These are phyloP conservation scores for Hysterium pulicare DNA, from an alignment of 2,329 filamentous ascomycete genomes.

Conservation along the genomic window DNA sequence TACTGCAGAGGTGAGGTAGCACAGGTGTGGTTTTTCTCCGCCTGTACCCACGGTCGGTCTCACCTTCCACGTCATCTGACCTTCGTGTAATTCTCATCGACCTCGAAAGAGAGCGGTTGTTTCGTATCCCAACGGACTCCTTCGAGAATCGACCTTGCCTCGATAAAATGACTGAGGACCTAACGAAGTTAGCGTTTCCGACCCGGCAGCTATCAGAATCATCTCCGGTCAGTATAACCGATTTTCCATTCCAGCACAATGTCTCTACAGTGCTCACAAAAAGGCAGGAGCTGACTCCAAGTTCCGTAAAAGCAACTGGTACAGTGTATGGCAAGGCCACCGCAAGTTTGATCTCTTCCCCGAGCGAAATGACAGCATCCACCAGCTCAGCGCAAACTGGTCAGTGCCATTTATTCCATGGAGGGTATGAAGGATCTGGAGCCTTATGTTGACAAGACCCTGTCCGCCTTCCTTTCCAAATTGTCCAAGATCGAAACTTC, in stretches of 20 bases:
- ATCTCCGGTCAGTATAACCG: too few species aligned
- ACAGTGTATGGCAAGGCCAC: constrained; percentile 38
- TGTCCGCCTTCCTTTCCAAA: neutral
- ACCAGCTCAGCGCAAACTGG: constrained; percentile 17
- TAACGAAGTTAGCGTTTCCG: constrained; percentile 17
- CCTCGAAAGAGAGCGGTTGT: too few species aligned
- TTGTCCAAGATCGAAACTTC: neutral
- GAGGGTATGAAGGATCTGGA: constrained; percentile 3
- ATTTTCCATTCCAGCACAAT: too few species aligned
- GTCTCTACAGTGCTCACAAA: too few species aligned
- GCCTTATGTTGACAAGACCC: neutral
- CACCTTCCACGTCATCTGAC: too few species aligned
- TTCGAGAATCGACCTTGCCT: too few species aligned
- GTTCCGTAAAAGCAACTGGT: constrained; percentile 43
- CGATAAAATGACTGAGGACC: too few species aligned
- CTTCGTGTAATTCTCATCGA: too few species aligned
- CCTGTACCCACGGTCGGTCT: too few species aligned
- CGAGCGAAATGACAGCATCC: constrained; percentile 35
- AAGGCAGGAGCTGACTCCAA: constrained; percentile 41
- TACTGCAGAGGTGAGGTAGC: too few species aligned
- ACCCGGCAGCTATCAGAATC: constrained; percentile 13
- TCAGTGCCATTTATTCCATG: neutral
- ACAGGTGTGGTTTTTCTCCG: too few species aligned
- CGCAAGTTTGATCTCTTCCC: constrained; percentile 41
- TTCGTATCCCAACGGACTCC: too few species aligned